These are phyloP conservation scores for Leccinum arenicola DNA, from an alignment of 768 basidiomycete species.

Conservation along the genomic window DNA sequence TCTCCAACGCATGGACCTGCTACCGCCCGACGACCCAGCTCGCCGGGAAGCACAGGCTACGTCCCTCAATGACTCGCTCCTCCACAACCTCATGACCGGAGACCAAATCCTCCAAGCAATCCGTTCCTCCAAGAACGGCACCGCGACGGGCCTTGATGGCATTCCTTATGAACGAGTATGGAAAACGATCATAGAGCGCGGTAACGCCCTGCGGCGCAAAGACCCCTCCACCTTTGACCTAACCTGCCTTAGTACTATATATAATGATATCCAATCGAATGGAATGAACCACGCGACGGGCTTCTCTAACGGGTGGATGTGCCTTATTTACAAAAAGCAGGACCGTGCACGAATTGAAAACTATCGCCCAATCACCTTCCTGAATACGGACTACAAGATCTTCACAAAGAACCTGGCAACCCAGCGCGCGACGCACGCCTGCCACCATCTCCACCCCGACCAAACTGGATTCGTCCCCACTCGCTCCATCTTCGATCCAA, in stretches of 20 bases:
- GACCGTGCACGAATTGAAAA: not conserved
- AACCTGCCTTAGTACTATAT: not conserved
- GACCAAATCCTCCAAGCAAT: not conserved
- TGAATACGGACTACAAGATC: constrained; percentile 35
- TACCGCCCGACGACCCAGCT: not conserved
- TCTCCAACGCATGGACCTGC: constrained; percentile 16
- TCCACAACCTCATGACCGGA: constrained; percentile 29
- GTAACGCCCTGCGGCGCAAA: no score
- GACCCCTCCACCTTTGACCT: not conserved
- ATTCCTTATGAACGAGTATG: not conserved
- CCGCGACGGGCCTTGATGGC: not conserved
- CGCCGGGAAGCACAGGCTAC: fast-evolving
- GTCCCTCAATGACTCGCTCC: not conserved
- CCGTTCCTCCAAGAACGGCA: not conserved
- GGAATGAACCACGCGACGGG: not conserved
- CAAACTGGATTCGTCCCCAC: constrained; percentile 39
- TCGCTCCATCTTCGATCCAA: constrained; percentile 33
- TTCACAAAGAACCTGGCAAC: constrained; percentile 26
- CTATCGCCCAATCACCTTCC: constrained; percentile 37
- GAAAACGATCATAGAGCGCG: not conserved
- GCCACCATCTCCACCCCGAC: constrained; percentile 15
- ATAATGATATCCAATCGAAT: not conserved
- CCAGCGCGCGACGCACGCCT: constrained; percentile 13
- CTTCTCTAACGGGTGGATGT: not conserved
- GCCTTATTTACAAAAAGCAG: not conserved